Evolutionary conservation across 2,329 filamentous ascomycete genomes (phyloP).

Genomic region (Aspergillus quadricinctus): DNA sequence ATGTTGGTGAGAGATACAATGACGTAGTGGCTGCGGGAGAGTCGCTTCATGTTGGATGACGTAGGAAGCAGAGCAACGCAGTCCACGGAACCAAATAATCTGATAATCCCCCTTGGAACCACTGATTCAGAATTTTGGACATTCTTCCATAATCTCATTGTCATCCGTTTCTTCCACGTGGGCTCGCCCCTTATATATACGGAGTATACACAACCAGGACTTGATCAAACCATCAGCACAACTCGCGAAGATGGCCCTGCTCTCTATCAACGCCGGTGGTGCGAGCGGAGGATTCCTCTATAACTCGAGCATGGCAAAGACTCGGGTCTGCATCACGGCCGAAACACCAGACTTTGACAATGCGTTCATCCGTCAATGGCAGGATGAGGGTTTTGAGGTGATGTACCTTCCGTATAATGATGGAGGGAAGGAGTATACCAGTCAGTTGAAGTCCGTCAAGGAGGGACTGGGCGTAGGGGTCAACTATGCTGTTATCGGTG

Average conservation of each 20-base stretch:
- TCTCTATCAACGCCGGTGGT: slow-evolving; percentile 32
- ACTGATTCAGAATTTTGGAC: neutral
- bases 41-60: neutral
- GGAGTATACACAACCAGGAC: neutral
- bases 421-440: slow-evolving; percentile 47
- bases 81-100: neutral
- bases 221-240: neutral
- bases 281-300: slow-evolving; percentile 32
- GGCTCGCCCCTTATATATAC: neutral
- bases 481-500: slow-evolving; percentile 61
- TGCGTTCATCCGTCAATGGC: slow-evolving; percentile 51
- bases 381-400: slow-evolving; percentile 57
- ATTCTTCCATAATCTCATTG: neutral
- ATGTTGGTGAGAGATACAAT: neutral
- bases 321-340: slow-evolving; percentile 30
- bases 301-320: slow-evolving; percentile 29
- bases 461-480: slow-evolving; percentile 55
- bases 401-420: slow-evolving; percentile 54
- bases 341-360: slow-evolving; percentile 48
- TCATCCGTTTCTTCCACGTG: neutral
- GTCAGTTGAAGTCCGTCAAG: slow-evolving; percentile 48
- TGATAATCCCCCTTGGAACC: neutral
- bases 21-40: neutral
- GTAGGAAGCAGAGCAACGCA: neutral
- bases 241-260: slow-evolving; percentile 19